Conservation (phyloP, 345 rosid genomes). For the Pistacia atlantica region DNA sequence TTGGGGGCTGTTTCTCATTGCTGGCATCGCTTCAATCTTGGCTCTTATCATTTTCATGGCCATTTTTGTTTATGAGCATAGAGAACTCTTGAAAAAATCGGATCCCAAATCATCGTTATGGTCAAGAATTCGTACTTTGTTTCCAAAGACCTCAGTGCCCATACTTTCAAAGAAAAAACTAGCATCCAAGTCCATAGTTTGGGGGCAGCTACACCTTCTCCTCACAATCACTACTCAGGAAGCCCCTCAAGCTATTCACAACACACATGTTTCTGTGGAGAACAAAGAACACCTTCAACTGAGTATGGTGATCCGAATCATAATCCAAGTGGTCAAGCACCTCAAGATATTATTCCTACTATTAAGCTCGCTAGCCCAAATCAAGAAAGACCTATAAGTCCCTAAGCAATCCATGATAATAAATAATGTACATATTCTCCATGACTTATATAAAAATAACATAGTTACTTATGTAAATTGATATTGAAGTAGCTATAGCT, state of each 20-base stretch:
- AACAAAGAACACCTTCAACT: slow-evolving; percentile 18
- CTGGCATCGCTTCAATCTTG: slow-evolving; percentile 26
- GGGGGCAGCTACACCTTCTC: slow-evolving; percentile 15
- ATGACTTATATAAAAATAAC: not conserved
- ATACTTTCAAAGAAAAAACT: slow-evolving; percentile 24
- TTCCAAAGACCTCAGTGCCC: slow-evolving; percentile 37
- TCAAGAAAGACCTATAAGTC: not conserved
- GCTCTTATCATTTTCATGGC: slow-evolving; percentile 29
- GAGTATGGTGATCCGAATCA: not conserved
- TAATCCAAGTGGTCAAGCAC: not conserved
- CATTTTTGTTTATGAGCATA: slow-evolving; percentile 20
- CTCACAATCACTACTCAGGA: slow-evolving; percentile 8
- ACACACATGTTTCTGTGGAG: slow-evolving; percentile 1
- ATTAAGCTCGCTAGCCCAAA: not conserved
- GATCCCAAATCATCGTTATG: slow-evolving; percentile 27
- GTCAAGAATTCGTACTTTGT: slow-evolving; percentile 20
- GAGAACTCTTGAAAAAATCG: not conserved
- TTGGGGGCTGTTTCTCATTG: slow-evolving; percentile 39
- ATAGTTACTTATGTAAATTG: not conserved
- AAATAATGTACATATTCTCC: not conserved
- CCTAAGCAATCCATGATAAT: not conserved
- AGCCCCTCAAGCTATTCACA: slow-evolving; percentile 16
- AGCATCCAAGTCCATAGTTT: not conserved
- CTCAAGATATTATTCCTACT: not conserved
- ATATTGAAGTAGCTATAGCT: not conserved